Evolutionary conservation across 208 protist genomes (phyloP).

Genomic region (Trypanosoma brucei): DNA sequence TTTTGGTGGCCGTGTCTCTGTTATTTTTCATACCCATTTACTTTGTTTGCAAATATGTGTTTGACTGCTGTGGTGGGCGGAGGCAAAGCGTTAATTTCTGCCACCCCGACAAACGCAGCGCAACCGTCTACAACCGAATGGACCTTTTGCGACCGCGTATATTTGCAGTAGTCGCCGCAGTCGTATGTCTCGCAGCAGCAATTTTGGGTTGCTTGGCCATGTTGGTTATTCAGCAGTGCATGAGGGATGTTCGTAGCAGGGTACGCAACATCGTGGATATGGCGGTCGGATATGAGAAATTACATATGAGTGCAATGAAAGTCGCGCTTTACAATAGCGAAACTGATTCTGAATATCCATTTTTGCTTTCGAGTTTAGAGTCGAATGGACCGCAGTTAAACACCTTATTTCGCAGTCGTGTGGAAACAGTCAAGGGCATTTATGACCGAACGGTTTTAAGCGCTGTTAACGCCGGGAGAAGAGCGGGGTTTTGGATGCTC

Average conservation of each 20-base stretch:
- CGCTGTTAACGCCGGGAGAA: background rate
- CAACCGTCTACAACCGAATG: conserved; percentile 35
- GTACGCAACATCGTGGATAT: background rate
- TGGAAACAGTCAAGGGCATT: background rate
- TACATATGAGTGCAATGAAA: conserved; percentile 6
- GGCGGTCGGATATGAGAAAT: background rate
- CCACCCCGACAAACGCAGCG: conserved; percentile 19
- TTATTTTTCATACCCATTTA: conserved; percentile 18
- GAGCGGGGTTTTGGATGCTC: background rate
- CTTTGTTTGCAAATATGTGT: conserved; percentile 34
- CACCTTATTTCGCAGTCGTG: background rate
- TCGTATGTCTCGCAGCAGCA: conserved; percentile 17
- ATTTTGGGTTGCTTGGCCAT: conserved; percentile 21
- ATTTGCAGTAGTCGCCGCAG: conserved; percentile 18
- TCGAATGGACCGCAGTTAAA: background rate
- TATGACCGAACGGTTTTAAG: background rate
- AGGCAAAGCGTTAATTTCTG: conserved; percentile 39
- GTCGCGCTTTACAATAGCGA: conserved; percentile 2
- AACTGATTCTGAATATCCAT: conserved; percentile 8
- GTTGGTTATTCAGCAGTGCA: background rate
- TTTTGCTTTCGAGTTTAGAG: conserved; percentile 2
- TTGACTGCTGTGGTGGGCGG: conserved; percentile 45
- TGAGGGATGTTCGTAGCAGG: conserved; percentile 2
- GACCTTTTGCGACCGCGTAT: conserved; percentile 40
- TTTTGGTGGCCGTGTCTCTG: conserved; percentile 12